Base-by-base conservation (phyloP, 108 stramenopile species). In the Pinguiococcus pyrenoidosus region DNA sequence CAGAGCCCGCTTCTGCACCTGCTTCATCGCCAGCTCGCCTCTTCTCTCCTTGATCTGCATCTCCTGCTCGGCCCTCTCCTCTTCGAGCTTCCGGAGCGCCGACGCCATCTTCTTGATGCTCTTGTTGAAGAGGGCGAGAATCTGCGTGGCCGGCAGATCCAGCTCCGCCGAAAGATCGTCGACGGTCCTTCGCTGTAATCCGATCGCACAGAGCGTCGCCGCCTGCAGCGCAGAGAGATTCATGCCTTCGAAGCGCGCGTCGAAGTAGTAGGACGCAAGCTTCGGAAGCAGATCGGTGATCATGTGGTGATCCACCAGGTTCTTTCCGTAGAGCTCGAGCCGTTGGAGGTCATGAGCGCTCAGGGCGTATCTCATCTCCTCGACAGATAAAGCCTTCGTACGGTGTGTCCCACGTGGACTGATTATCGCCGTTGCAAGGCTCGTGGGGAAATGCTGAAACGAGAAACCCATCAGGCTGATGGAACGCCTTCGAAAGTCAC, bases 231-330 rank as follows among this genome's bases (percentile, higher is more conserved):
- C 72, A 1, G 85, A 87, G 21, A 41, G 17, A 17, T 44, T 33
- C 26, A 67, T 6, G 24, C 39, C 6, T 3, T 23, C n/a, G n/a
- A n/a, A n/a, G n/a, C 4, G 13, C 6, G n/a, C n/a, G n/a, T n/a
- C n/a, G 61, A 99, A 96, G 65, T 84, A 89, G n/a, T 96, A 62
- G 32, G 79, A 63, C 27, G 87, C 71, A 10, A 96, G 62, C 2
- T 56, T 64, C 16, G 93, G 89, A 10, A 99, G 36, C 12, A 99
- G 76, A 65, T 99, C 98, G 0, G 84, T 81, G 32, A 99, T 73
- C 21, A 99, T 59, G 71, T 99, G 98, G 59, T 95, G 88, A 64
- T 99, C 98, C 49, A 89, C 96, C 24, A 99, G 64, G 47, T 96
- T 95, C 29, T 92, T 76, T 22, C 90, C 81, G 67, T 99, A 99